Evolutionary conservation across 2,329 filamentous ascomycete genomes (phyloP), one percentile per base, ranked within the genome.

Genomic region (Fusarium nisikadoi): DNA sequence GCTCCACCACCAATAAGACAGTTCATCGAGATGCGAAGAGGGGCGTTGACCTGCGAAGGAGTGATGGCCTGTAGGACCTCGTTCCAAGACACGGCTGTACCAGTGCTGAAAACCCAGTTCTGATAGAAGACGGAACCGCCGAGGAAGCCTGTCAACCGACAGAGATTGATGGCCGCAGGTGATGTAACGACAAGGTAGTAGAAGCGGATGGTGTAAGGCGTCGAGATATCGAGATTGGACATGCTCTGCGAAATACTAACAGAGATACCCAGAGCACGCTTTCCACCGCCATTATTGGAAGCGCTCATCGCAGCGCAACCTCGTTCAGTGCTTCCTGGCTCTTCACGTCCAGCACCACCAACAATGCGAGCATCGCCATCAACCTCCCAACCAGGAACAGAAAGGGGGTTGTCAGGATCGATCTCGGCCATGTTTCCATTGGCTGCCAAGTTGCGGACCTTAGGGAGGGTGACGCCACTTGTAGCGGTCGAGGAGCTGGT

Each of bases 351-450:
- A 12, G 52, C 27, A 3, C 59, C 62, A 2, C 62, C 62, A 6
- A 65, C 62, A 3, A 65, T 65, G 0, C 62, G 62, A 11, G 46
- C 62, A 14, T 65, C 62, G 2, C 62, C 62, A 1, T 39, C 42
- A 3, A 63, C 46, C 0, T 65, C 62, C 62, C 62, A 65, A 9
- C 53, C 46, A 1, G 62, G 62, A 4, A 65, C 46, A 1, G 42
- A 25, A 1, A 64, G 62, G 29, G 46, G 58, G 17, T 55, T 31
- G 11, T 6, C 27, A 2, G 59, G 46, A 4, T 65, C 46, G 3
- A 65, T 14, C 8, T 65, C 62, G 4, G 39, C 62, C 62, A 65
- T 65, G 8, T 65, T 65, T n/a, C 62, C 62, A 10, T 65, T 65
- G 12, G 42, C 8, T 2, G 59, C 62, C 20, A 65, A 2, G 16